A percentile compares a stretch with the other conserved stretches of the same genome.
Evolutionary conservation across 192 early-diverging fungal species (phyloP).

Genomic region (Spinellus fusiger): DNA sequence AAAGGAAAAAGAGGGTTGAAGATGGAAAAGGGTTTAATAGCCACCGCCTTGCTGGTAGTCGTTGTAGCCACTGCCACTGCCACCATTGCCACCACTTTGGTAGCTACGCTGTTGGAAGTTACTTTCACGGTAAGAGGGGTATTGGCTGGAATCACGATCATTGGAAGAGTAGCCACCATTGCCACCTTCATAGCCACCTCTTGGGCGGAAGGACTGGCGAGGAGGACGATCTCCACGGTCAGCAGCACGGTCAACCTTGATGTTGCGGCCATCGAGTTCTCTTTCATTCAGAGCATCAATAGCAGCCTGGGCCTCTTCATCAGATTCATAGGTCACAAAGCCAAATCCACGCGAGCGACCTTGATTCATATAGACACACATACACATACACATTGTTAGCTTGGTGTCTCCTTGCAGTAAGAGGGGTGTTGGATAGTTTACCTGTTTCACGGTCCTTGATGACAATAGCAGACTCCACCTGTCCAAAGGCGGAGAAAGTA

Average conservation of each 20-base stretch:
- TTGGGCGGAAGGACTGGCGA: background rate
- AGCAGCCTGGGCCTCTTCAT: conserved; percentile 49
- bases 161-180: conserved; percentile 23
- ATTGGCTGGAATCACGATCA: background rate
- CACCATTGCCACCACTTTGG: conserved; percentile 20
- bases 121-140: background rate
- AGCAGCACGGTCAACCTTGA: conserved; percentile 65
- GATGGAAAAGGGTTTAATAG: conserved; percentile 8
- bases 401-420: background rate
- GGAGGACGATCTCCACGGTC: conserved; percentile 36
- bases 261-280: conserved; percentile 69
- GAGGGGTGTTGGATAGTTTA: conserved; percentile 30
- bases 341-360: conserved; percentile 81
- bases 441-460: conserved; percentile 69
- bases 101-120: conserved; percentile 10
- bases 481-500: conserved; percentile 58
- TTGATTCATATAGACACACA: conserved; percentile 19
- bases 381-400: too few species aligned
- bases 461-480: conserved; percentile 59
- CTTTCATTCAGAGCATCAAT: conserved; percentile 53
- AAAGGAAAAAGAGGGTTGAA: conserved; percentile 1
- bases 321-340: conserved; percentile 59
- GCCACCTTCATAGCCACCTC: conserved; percentile 35
- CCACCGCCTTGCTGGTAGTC: conserved; percentile 1
- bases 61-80: conserved; percentile 23